Evolutionary conservation across 108 stramenopile species (phyloP), one percentile per base, ranked within the genome.

Genomic region (Parietichytrium sp.): DNA sequence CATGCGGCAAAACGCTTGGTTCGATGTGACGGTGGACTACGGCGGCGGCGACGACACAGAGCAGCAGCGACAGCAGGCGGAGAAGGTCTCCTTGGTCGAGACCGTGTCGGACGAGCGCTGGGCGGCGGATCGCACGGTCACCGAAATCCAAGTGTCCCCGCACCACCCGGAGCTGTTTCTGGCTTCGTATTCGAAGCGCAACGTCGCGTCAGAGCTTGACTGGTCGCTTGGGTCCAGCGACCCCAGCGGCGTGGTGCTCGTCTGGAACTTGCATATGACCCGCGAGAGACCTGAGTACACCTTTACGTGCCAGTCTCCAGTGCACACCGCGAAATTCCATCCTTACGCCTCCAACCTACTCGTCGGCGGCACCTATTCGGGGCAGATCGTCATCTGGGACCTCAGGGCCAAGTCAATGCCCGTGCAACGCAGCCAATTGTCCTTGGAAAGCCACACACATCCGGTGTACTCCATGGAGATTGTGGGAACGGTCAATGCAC

Each of bases 321-420:
- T 82, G 4, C 36, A 33, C 13, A 27, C 79, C 36, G 82, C 82
- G 18, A 12, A 30, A 8, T 85, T 83, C n/a, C 85, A 85, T 52
- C 82, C 54, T 3, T 78, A 49, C 30, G 78, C 82, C 23, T 45
- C 82, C 15, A 78, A 83, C 15, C 82, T 85, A 36, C 25, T 85
- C 8, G 23, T 83, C 26, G 85, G 83, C 18, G 85, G 85, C 48
- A 49, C 77, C 78, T 83, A 83, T 45, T 82, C 81, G 25, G 85
- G 85, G 33, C 82, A 83, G 52, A 78, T 85, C 16, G 42, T 83
- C 18, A 23, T 80, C 4, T 85, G 85, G 85, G 85, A 85, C 82
- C 30, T 55, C 52, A 49, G 54, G 20, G 33, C 81, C 47, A 45
- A 26, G 18, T 7, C 79, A n/a, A 61, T 80, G 27, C 85, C 85